A percentile compares a stretch with the other conserved stretches of the same genome.
phyloP scores from a whole-genome alignment of 176 grass and related monocot genomes.

The Tuctoria greenei region DNA sequence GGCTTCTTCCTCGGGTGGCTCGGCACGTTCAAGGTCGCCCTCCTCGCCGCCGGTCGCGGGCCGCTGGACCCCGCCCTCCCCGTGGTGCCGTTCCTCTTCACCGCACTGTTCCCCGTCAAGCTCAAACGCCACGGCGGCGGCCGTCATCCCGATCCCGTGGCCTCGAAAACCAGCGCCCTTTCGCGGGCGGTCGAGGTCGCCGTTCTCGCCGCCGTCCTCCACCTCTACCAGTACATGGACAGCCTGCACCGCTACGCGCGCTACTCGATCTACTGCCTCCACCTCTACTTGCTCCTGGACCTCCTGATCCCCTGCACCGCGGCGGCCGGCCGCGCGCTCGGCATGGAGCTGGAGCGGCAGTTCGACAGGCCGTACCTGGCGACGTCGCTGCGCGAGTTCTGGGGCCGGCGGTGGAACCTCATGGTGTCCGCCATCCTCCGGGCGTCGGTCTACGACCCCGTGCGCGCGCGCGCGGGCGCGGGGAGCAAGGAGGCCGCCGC shows the following conservation, averaged over 20 bases:
- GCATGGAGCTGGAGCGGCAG: background rate
- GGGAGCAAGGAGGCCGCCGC: background rate
- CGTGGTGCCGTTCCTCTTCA: background rate
- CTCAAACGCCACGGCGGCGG: background rate
- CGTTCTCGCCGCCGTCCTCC: background rate
- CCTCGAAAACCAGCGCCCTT: background rate
- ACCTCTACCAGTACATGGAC: background rate
- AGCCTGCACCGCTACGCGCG: background rate
- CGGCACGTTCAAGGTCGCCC: constrained; percentile 51
- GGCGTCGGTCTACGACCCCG: background rate
- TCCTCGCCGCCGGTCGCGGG: constrained; percentile 37
- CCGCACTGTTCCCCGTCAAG: background rate
- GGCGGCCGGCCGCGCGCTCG: background rate
- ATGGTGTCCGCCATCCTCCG: background rate
- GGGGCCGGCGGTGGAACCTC: constrained; percentile 8
- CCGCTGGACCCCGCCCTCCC: background rate
- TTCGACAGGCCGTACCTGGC: background rate
- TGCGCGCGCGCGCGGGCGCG: background rate
- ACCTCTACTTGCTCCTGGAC: background rate
- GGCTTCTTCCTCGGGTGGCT: constrained; percentile 61
- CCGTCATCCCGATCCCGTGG: background rate
- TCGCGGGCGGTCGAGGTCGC: background rate
- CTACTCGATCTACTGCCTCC: background rate
- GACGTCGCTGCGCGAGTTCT: background rate
- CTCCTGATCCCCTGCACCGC: constrained; percentile 5